These are phyloP conservation scores for Periconia sp. DNA, from an alignment of 2,329 filamentous ascomycete genomes.

Conservation along the genomic window DNA sequence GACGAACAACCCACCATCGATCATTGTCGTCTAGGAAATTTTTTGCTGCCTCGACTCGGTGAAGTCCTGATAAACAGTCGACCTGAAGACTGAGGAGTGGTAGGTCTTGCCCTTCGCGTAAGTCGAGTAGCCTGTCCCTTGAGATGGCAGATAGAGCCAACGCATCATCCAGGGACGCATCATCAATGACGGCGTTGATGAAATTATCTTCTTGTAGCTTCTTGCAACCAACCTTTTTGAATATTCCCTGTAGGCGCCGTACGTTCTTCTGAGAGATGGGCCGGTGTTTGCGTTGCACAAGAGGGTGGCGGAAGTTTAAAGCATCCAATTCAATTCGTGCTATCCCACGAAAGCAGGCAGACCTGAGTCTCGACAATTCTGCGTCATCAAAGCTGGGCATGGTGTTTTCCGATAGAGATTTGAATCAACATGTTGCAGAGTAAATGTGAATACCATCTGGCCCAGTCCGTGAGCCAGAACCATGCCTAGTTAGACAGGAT, in stretches of 20 bases:
- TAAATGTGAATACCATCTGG: no score
- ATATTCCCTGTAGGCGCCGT: not conserved
- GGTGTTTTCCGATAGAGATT: no score
- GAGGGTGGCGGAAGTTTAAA: not conserved
- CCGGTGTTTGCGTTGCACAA: not conserved
- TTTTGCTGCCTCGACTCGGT: conserved; percentile 20
- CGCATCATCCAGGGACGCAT: conserved; percentile 12
- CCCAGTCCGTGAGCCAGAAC: no score
- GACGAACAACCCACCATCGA: conserved; percentile 26
- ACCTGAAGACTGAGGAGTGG: conserved; percentile 15
- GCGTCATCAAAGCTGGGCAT: no score
- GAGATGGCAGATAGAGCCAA: conserved; percentile 6
- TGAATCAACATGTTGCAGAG: no score
- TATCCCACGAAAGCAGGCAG: not conserved
- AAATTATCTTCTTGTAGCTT: conserved; percentile 24
- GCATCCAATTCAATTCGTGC: not conserved
- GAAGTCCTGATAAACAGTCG: conserved; percentile 19
- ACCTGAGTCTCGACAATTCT: not conserved
- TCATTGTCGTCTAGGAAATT: conserved; percentile 23
- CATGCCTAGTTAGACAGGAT: no score
- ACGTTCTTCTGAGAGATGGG: conserved; percentile 1
- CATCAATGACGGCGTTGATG: conserved; percentile 20
- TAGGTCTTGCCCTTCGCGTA: conserved; percentile 14
- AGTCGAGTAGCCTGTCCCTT: conserved; percentile 7
- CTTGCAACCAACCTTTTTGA: conserved; percentile 8